These are phyloP conservation scores for Sporisorium exsertum DNA, from an alignment of 1,284 basidiomycete species.

Conservation along the genomic window DNA sequence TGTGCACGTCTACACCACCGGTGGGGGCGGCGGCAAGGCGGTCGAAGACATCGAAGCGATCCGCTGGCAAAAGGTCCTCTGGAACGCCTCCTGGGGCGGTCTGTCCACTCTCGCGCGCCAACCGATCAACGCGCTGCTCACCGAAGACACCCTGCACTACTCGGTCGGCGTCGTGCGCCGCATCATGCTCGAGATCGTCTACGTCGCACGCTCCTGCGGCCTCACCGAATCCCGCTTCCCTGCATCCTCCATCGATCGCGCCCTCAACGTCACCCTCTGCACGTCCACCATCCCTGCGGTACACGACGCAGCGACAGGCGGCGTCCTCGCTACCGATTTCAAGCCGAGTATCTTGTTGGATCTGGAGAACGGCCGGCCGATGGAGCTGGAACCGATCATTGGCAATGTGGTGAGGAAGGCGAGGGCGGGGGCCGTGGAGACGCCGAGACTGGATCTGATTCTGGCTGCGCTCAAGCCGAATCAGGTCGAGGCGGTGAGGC, in stretches of 20 bases:
- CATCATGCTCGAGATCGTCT: slow-evolving; percentile 70
- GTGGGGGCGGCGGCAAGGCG: slow-evolving; percentile 69
- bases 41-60: slow-evolving; percentile 72
- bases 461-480: slow-evolving; percentile 54
- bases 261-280: slow-evolving; percentile 48
- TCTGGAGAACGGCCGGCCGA: slow-evolving; percentile 58
- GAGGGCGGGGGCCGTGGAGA: slow-evolving; percentile 43
- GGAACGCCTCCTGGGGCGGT: slow-evolving; percentile 66
- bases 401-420: slow-evolving; percentile 52
- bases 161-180: slow-evolving; percentile 69
- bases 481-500: slow-evolving; percentile 43
- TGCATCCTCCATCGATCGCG: slow-evolving; percentile 43
- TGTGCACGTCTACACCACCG: slow-evolving; percentile 67
- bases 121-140: slow-evolving; percentile 70
- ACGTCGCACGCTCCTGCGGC: slow-evolving; percentile 69
- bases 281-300: slow-evolving; percentile 11
- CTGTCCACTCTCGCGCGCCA: slow-evolving; percentile 71
- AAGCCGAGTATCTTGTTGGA: slow-evolving; percentile 65
- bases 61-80: slow-evolving; percentile 72
- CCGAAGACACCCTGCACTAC: slow-evolving; percentile 65
- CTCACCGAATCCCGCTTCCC: slow-evolving; percentile 53
- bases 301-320: slow-evolving; percentile 8
- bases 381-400: slow-evolving; percentile 63
- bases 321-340: slow-evolving; percentile 36
- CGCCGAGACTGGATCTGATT: slow-evolving; percentile 62